Base-by-base conservation (phyloP, 2,329 filamentous ascomycete genomes). In the Mariannaea sp. region DNA sequence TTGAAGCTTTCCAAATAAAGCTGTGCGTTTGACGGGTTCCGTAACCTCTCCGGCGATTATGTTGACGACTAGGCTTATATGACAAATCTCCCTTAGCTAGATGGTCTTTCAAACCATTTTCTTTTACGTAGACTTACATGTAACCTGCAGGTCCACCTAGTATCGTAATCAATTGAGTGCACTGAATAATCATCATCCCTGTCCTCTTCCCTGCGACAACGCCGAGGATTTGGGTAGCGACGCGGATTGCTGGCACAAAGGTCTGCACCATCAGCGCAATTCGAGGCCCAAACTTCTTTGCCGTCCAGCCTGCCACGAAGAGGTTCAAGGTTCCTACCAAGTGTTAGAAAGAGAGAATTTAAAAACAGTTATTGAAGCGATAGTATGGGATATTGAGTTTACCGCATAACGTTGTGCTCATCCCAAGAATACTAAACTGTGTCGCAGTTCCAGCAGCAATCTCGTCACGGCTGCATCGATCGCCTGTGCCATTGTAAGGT, bases 121-220 rank as follows among this genome's bases (percentile, higher is more conserved):
- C 2, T 3, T 6, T 1, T 7, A 0, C 1, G 24, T 16, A 26
- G 1, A 14, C 72, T 57, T 49, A 76, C 72, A 89, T 79, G 62
- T 89, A 90, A 0, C 87, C 87, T 0, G 81, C 81, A 0, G 87
- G 87, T 0, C 87, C 87, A 0, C 87, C 87, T 2, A 90, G 59
- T 13, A 89, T 75, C 0, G 85, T 88, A 48, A 90, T 85, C 13
- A 86, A 71, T 71, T 90, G 87, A 0, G 82, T 86, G 20, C 72
- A 71, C 68, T 90, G 87, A 24, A 90, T 81, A 22, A 89, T 85
- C 12, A 83, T 71, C 61, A 90, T 88, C n/a, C 87, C 87, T 0
- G 73, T 58, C 2, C 73, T 73, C n/a, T 82, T 82, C 1, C 87
- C 86, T 0, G 81, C 74, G 22, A 81, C 70, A 9, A 90, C 85